phyloP scores from a whole-genome alignment of 2,329 filamentous ascomycete genomes.

The Parascedosporium putredinis region DNA sequence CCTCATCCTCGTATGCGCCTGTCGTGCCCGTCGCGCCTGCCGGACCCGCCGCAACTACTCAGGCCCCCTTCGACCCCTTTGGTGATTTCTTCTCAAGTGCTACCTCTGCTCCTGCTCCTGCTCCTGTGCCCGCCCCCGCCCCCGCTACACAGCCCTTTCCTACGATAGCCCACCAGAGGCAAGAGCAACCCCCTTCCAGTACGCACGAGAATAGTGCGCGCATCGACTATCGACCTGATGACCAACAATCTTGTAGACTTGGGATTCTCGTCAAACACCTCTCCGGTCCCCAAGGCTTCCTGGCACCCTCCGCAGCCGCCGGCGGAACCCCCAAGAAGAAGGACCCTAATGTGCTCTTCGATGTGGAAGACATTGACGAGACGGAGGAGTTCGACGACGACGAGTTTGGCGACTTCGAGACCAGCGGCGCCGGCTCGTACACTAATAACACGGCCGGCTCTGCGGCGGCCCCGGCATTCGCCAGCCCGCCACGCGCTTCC shows the following conservation, averaged over 20 bases:
- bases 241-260: conserved; percentile 40
- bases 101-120: conserved; percentile 15
- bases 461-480: conserved; percentile 14
- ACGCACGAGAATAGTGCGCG: conserved; percentile 24
- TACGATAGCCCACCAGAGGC: conserved; percentile 10
- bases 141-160: conserved; percentile 12
- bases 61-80: conserved; percentile 8
- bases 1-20: conserved; percentile 3
- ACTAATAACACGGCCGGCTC: background rate
- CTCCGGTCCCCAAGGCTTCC: background rate
- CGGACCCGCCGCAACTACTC: conserved; percentile 2
- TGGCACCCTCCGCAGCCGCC: conserved; percentile 7
- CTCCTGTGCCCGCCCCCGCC: conserved; percentile 11
- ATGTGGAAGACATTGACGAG: conserved; percentile 40
- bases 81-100: conserved; percentile 13
- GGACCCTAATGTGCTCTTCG: conserved; percentile 53
- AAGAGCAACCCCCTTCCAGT: conserved; percentile 7
- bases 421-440: conserved; percentile 11
- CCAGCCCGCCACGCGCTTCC: conserved; percentile 9
- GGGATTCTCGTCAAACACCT: conserved; percentile 10
- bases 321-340: conserved; percentile 11
- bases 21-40: background rate
- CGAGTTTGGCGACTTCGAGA: conserved; percentile 47
- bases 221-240: conserved; percentile 42
- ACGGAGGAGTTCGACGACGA: conserved; percentile 28